These are phyloP conservation scores for Nicotiana tabacum DNA, from an alignment of 257 asterid genomes.

Conservation along the genomic window DNA sequence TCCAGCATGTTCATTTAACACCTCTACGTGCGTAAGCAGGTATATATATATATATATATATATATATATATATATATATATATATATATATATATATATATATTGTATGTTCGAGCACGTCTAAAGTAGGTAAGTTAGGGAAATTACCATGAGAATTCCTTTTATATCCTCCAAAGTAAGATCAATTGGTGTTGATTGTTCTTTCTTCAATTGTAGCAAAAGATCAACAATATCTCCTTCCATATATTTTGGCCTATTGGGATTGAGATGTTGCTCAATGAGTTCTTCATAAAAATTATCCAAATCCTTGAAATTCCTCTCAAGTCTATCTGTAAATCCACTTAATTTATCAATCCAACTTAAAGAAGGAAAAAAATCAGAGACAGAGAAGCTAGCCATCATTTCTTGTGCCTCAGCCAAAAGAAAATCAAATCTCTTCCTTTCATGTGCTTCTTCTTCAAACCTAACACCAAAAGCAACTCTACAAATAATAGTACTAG, in stretches of 20 bases:
- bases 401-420: neutral
- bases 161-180: conserved; percentile 15
- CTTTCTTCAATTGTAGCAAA: conserved; percentile 13
- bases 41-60: neutral
- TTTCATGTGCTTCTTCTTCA: neutral
- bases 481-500: neutral
- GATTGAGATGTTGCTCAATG: conserved; percentile 14
- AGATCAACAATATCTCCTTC: conserved; percentile 19
- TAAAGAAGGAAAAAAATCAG: conserved; percentile 13
- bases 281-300: conserved; percentile 23
- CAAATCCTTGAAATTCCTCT: neutral
- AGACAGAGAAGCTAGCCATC: neutral
- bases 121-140: neutral
- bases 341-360: conserved; percentile 21
- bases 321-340: neutral
- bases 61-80: neutral
- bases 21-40: neutral
- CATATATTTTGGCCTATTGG: neutral
- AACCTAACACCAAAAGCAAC: neutral
- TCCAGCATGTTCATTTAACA: neutral
- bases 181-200: neutral
- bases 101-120: neutral
- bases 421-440: neutral
- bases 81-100: neutral
- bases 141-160: conserved; percentile 15